Base-by-base conservation (phyloP, 768 basidiomycete genomes). In the Vararia minispora region DNA sequence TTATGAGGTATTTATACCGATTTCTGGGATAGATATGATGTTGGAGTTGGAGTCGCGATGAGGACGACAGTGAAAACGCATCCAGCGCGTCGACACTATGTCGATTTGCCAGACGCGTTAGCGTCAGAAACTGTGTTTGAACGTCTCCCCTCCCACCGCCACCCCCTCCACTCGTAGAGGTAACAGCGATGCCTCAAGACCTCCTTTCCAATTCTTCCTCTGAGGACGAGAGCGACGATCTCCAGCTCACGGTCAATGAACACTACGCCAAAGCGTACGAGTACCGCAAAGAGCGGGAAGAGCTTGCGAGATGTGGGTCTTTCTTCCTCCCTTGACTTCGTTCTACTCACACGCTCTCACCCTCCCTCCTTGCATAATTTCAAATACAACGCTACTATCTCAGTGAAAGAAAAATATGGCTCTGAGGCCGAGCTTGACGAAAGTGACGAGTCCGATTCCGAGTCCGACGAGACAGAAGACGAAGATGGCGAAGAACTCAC, bases 401-500 rank as follows among this genome's bases (percentile, higher is more conserved):
- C 39, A 89, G 88, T 91, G 35, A 83, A 87, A 60, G 84, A 82
- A 38, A 87, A 90, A 59, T 88, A 91, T 56, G 83, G 86, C 16
- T 83, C 82, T 0, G 81, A 85, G 52, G 62, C 60, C 27, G 76
- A 78, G 25, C 65, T 68, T 10, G 61, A 61, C 14, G 75, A 70
- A 2, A 66, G 65, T 3, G 63, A 58, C n/a, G 66, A 68, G 6
- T 59, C 62, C 6, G 81, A 83, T 52, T 83, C 79, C 0, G 84
- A 88, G 53, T 71, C 72, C 21, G 79, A 74, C 29, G 86, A 89
- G 50, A 76, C 76, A 2, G 92, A 98, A 54, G 92, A 98, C 55
- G 86, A 91, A 52, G 85, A 94, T 41, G 95, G 91, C 11, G 88
- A 89, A 49, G 87, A 97, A 55, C 72, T 98, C 35, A 98, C 92